These are phyloP conservation scores for Talaromyces amestolkiae DNA, from an alignment of 2,329 filamentous ascomycete genomes.

Conservation along the genomic window DNA sequence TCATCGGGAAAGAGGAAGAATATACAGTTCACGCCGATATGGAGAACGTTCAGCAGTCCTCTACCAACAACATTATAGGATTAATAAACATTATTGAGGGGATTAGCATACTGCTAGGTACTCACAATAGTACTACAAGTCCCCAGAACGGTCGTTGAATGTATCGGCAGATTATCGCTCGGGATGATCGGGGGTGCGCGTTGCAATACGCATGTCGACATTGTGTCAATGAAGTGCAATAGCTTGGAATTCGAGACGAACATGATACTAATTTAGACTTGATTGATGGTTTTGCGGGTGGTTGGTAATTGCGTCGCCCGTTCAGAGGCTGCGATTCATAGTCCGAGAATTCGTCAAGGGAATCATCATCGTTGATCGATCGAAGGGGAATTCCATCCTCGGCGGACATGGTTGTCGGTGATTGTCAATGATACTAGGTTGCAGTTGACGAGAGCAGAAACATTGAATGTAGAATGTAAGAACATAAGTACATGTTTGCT, in stretches of 20 bases:
- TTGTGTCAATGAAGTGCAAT: background rate
- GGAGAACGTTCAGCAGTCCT: conserved; percentile 16
- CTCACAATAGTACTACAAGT: conserved; percentile 7
- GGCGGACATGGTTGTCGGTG: background rate
- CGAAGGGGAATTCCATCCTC: background rate
- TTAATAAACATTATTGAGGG: background rate
- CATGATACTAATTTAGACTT: background rate
- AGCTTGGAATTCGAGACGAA: background rate
- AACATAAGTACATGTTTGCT: background rate
- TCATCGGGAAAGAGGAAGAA: conserved; percentile 19
- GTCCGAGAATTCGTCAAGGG: background rate
- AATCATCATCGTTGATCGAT: background rate
- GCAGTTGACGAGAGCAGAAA: background rate
- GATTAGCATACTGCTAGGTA: background rate
- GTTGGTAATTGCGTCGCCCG: background rate
- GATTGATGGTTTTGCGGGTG: background rate
- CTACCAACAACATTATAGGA: background rate
- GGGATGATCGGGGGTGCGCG: background rate
- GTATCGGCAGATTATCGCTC: conserved; percentile 12
- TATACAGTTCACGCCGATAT: conserved; percentile 3
- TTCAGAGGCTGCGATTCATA: background rate
- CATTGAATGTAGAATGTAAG: background rate
- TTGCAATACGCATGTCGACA: conserved; percentile 12
- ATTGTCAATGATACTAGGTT: background rate
- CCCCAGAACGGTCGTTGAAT: conserved; percentile 10